These are phyloP conservation scores for Yamadazyma paraphyllophila DNA, from an alignment of 805 yeast genomes.

Conservation along the genomic window DNA sequence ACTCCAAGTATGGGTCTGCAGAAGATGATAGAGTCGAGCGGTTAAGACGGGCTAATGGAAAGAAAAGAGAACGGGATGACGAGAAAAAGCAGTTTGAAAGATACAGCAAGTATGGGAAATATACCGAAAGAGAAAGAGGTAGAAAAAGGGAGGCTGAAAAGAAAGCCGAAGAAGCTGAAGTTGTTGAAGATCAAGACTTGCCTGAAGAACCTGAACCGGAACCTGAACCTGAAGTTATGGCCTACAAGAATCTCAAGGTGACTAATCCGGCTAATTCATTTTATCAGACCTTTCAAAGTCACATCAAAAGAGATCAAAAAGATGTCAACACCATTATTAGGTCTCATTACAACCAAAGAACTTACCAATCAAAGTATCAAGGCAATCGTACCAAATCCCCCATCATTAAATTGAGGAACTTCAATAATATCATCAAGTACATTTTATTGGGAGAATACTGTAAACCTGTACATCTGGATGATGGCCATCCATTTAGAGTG, in stretches of 20 bases:
- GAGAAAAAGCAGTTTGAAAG: background rate
- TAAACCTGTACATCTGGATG: slow-evolving; percentile 17
- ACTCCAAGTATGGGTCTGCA: slow-evolving; percentile 17
- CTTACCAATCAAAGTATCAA: slow-evolving; percentile 60
- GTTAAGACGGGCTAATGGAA: slow-evolving; percentile 3
- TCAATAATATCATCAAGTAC: slow-evolving; percentile 89
- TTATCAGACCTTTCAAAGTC: slow-evolving; percentile 40
- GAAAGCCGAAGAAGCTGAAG: slow-evolving; percentile 5
- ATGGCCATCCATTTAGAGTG: slow-evolving; percentile 40
- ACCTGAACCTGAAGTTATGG: slow-evolving; percentile 11
- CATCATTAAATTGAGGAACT: slow-evolving; percentile 79
- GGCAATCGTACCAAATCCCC: slow-evolving; percentile 71
- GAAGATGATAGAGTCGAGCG: slow-evolving; percentile 9
- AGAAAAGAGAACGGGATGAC: slow-evolving; percentile 1
- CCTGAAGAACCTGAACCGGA: slow-evolving; percentile 6
- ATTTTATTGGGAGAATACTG: slow-evolving; percentile 74
- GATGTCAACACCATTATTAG: slow-evolving; percentile 68
- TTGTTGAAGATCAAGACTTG: background rate
- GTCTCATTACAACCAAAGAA: slow-evolving; percentile 81
- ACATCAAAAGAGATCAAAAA: slow-evolving; percentile 31
- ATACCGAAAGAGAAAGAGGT: slow-evolving; percentile 9
- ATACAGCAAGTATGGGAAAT: slow-evolving; percentile 4
- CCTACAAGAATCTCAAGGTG: slow-evolving; percentile 21
- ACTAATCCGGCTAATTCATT: slow-evolving; percentile 23
- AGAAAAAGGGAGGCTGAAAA: background rate